Conservation (phyloP, 768 basidiomycete species). For the Lentinula detonsa region DNA sequence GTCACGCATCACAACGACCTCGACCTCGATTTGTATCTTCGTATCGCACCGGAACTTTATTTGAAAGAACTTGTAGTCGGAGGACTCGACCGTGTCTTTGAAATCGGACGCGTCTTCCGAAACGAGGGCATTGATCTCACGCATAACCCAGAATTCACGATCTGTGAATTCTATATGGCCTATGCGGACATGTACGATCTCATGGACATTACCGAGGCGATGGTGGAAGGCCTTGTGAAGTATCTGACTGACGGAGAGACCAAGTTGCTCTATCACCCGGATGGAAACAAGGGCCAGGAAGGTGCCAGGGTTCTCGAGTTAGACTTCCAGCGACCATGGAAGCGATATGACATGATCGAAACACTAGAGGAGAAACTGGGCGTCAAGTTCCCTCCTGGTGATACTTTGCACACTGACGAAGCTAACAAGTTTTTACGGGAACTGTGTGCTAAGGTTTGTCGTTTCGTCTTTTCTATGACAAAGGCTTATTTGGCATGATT, state of each 20-base stretch:
- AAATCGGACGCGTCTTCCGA: conserved; percentile 96
- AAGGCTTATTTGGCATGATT: too few relatives aligned
- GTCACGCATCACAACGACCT: conserved; percentile 99
- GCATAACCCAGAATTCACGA: conserved; percentile 98
- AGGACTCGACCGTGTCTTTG: conserved; percentile 95
- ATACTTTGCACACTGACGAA: conserved; percentile 81
- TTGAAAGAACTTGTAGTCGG: conserved; percentile 97
- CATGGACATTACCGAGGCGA: conserved; percentile 92
- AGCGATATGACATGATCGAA: conserved; percentile 96
- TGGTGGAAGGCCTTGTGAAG: conserved; percentile 91
- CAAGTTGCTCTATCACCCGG: conserved; percentile 82
- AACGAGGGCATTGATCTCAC: conserved; percentile 99
- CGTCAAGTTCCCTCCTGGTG: conserved; percentile 90
- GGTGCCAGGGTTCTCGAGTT: conserved; percentile 60
- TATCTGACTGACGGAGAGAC: conserved; percentile 76
- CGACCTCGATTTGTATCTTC: conserved; percentile 91
- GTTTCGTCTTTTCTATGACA: not conserved
- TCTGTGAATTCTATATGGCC: conserved; percentile 99
- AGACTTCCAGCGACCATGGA: conserved; percentile 94
- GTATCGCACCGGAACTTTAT: conserved; percentile 96
- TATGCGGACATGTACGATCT: conserved; percentile 99
- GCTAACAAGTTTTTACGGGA: conserved; percentile 86
- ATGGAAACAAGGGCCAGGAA: conserved; percentile 80
- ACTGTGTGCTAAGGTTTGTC: conserved; percentile 71
- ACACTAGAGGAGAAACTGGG: conserved; percentile 92